phyloP scores from a whole-genome alignment of 2,329 filamentous ascomycete genomes.

The Fusarium kyushuense region DNA sequence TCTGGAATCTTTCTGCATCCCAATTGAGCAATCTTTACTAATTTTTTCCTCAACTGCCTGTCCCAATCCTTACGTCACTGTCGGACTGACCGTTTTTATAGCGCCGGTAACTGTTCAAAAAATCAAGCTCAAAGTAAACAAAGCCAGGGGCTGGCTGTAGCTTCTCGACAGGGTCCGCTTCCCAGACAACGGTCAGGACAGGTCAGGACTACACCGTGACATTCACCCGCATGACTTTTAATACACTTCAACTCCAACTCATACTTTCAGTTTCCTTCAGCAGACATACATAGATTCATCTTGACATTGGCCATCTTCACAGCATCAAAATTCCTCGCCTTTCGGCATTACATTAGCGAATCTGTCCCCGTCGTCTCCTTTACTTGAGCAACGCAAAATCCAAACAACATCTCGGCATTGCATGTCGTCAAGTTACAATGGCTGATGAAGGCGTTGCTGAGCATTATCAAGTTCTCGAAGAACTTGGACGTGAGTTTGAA shows the following conservation, averaged over 20 bases:
- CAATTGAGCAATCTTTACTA: neutral
- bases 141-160: constrained; percentile 48
- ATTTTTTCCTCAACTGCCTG: constrained; percentile 11
- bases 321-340: neutral
- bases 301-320: neutral
- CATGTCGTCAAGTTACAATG: constrained; percentile 58
- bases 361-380: constrained; percentile 16
- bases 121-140: constrained; percentile 57
- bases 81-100: constrained; percentile 19
- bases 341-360: constrained; percentile 15
- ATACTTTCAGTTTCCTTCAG: constrained; percentile 13
- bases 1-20: neutral
- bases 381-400: constrained; percentile 19
- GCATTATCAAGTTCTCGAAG: constrained; percentile 94
- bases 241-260: constrained; percentile 38
- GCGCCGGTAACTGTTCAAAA: constrained; percentile 45
- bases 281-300: constrained; percentile 2
- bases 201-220: constrained; percentile 27
- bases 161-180: constrained; percentile 49
- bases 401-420: constrained; percentile 32
- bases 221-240: constrained; percentile 39
- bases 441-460: constrained; percentile 77
- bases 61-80: constrained; percentile 18
- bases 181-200: constrained; percentile 52
- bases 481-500: constrained; percentile 85